phyloP scores from a whole-genome alignment of 1,139 yeast species.

The Trichomonascaceae sp. region DNA sequence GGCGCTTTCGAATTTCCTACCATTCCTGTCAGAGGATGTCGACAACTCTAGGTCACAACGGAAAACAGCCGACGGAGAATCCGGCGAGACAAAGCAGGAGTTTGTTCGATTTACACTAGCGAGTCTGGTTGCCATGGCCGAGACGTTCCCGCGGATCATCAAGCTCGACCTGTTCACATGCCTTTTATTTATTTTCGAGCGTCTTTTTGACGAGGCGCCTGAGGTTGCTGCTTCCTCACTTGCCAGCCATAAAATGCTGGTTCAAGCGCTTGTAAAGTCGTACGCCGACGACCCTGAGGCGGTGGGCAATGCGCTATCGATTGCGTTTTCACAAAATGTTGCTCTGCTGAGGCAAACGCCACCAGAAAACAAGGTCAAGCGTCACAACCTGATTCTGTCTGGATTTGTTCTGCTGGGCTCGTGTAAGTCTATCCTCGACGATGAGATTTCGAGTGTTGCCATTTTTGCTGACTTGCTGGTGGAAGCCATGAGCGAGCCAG shows the following conservation, averaged over 20 bases:
- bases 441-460: constrained; percentile 28
- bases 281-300: constrained; percentile 15
- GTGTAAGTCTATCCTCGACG: constrained; percentile 32
- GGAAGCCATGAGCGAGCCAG: constrained; percentile 24
- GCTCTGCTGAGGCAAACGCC: constrained; percentile 8
- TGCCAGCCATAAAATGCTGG: constrained; percentile 20
- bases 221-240: constrained; percentile 18
- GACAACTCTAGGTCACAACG: constrained; percentile 15
- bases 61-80: constrained; percentile 18
- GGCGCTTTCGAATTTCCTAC: constrained; percentile 46
- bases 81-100: constrained; percentile 4
- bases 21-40: constrained; percentile 39
- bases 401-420: constrained; percentile 48
- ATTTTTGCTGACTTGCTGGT: constrained; percentile 29
- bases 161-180: constrained; percentile 61
- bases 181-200: constrained; percentile 48
- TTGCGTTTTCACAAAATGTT: constrained; percentile 17
- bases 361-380: constrained; percentile 4
- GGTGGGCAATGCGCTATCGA: constrained; percentile 26
- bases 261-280: constrained; percentile 18
- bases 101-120: constrained; percentile 36
- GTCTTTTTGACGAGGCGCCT: constrained; percentile 37
- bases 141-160: constrained; percentile 52
- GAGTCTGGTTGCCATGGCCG: constrained; percentile 49
- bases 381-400: constrained; percentile 39